phyloP scores from a whole-genome alignment of 129 eudicot species.

The sunflower (Helianthus annuus) region HanXRQr2.0-SUNRISE NC_035443.2:128725037-128725536 shows the following conservation, averaged over 20 bases:
- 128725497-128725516: slow-evolving; percentile 23
- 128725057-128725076: too few species aligned
- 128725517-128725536: neutral
- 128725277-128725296: slow-evolving; percentile 56
- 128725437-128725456: slow-evolving; percentile 45
- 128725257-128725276: slow-evolving; percentile 58
- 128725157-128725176: too few species aligned
- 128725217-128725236: neutral
- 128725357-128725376: slow-evolving; percentile 94
- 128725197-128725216: too few species aligned
- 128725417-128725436: slow-evolving; percentile 16
- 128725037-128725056: too few species aligned
- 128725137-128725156: too few species aligned
- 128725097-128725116: too few species aligned
- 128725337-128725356: slow-evolving; percentile 78
- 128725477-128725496: slow-evolving; percentile 38
- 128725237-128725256: slow-evolving; percentile 1
- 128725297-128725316: too few species aligned
- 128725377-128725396: slow-evolving; percentile 7
- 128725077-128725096: too few species aligned
- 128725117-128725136: too few species aligned
- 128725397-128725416: neutral
- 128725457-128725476: slow-evolving; percentile 57
- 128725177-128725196: too few species aligned
- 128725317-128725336: slow-evolving; percentile 44